Base-by-base conservation (phyloP, 257 asterid genomes). In the Plantago major region DNA sequence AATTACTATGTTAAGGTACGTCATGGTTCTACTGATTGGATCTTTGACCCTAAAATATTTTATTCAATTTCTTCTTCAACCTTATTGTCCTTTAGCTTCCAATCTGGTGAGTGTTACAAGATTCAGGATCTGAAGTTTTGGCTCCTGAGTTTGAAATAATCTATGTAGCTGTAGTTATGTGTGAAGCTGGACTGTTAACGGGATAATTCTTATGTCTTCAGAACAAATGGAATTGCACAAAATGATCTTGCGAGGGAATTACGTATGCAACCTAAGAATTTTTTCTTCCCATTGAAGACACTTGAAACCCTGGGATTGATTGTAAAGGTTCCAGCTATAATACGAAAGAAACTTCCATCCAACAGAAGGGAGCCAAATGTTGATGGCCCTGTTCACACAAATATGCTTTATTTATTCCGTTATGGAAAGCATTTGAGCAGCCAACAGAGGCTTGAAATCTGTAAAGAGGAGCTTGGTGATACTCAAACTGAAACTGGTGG, bases 391-490 rank as follows among this genome's bases (percentile, higher is more conserved):
- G 88, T 86, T 56, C 0, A 78, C 55, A 92, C 97, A 69, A 92
- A 92, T 74, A 89, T 89, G 95, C 78, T 92, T 66, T 80, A 82
- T 71, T 78, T 92, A 46, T 71, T 72, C 58, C 99, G 97, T 70
- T 88, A 81, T 60, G 95, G 85, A 45, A 82, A 84, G 85, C 90
- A 84, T 76, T 74, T 92, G 77, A 89, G 97, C 63, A 60, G 73
- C 65, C 95, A 86, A 65, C 87, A 86, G 76, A 92, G 93, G 78
- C 85, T 92, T 74, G 99, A 92, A 76, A 84, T 92, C 60, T 73
- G 73, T 42, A 77, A 78, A 82, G 87, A 85, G 68, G 88, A 79
- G 71, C 81, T 61, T 68, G 78, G 68, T 33, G 84, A 79, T 64
- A 82, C 66, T 51, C 70, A 50, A 50, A 69, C 73, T 74, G 81